Conservation (phyloP, 495 filamentous ascomycete genomes). For the Xylaria grammica region DNA sequence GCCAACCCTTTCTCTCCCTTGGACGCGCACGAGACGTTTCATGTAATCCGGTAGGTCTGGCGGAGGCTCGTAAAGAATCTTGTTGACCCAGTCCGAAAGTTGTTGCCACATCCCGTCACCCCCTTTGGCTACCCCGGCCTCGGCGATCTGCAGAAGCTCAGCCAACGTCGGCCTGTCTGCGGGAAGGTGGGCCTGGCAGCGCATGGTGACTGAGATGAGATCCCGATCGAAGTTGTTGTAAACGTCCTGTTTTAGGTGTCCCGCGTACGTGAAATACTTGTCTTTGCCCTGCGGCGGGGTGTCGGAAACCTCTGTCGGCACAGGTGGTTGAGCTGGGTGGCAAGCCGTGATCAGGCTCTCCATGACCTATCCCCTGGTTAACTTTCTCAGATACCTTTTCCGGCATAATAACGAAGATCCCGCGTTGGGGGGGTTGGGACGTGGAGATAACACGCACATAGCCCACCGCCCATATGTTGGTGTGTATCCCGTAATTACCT, state of each 20-base stretch:
- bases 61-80: too few species aligned
- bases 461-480: constrained; percentile 1
- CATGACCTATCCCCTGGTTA: constrained; percentile 10
- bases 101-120: neutral
- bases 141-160: constrained; percentile 4
- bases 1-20: too few species aligned
- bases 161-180: neutral
- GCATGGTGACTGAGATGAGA: neutral
- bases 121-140: neutral
- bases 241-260: neutral
- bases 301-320: neutral
- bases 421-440: neutral
- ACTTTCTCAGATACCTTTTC: neutral
- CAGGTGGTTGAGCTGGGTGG: constrained; percentile 5
- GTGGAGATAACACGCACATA: neutral
- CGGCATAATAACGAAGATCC: too few species aligned
- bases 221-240: constrained; percentile 7
- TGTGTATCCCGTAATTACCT: constrained; percentile 13
- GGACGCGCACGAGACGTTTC: too few species aligned
- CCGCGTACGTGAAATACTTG: constrained; percentile 6
- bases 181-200: constrained; percentile 9
- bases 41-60: too few species aligned
- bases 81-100: neutral
- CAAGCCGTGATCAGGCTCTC: constrained; percentile 14
- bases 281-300: neutral